Conservation (phyloP, 805 yeast genomes). For the Starmerella kuoi region DNA sequence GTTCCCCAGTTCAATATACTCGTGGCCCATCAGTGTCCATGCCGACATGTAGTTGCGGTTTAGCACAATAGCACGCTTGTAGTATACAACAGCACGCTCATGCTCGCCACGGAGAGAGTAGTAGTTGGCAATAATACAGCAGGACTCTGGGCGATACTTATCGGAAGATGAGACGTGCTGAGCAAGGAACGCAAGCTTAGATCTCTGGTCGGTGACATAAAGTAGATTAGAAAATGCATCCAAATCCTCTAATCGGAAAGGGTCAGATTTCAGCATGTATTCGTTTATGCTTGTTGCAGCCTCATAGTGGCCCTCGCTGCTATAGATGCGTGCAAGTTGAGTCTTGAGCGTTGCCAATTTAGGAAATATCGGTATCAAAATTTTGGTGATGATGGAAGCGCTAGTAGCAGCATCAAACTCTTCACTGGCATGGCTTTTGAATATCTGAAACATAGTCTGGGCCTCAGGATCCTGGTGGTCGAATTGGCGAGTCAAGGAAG, state of each 20-base stretch:
- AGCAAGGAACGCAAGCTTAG: slow-evolving; percentile 76
- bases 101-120: slow-evolving; percentile 87
- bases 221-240: slow-evolving; percentile 90
- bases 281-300: slow-evolving; percentile 75
- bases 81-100: slow-evolving; percentile 87
- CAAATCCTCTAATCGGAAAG: slow-evolving; percentile 77
- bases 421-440: slow-evolving; percentile 56
- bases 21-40: slow-evolving; percentile 99
- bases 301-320: slow-evolving; percentile 73
- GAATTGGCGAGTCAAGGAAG: slow-evolving; percentile 5
- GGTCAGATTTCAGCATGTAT: slow-evolving; percentile 57
- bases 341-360: slow-evolving; percentile 58
- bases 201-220: slow-evolving; percentile 80
- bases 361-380: slow-evolving; percentile 49
- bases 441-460: slow-evolving; percentile 39
- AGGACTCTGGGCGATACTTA: slow-evolving; percentile 82
- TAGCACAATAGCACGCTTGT: slow-evolving; percentile 73
- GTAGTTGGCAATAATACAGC: slow-evolving; percentile 88
- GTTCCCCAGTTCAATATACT: slow-evolving; percentile 88
- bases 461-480: not conserved
- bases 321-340: slow-evolving; percentile 70
- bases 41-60: slow-evolving; percentile 75
- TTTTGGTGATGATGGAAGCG: slow-evolving; percentile 13
- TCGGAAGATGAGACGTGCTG: slow-evolving; percentile 75
- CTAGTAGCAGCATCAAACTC: slow-evolving; percentile 41